Base-by-base conservation (phyloP, 202 grass and related monocot genomes). In the Bolboschoenoplectus hybrid region DNA sequence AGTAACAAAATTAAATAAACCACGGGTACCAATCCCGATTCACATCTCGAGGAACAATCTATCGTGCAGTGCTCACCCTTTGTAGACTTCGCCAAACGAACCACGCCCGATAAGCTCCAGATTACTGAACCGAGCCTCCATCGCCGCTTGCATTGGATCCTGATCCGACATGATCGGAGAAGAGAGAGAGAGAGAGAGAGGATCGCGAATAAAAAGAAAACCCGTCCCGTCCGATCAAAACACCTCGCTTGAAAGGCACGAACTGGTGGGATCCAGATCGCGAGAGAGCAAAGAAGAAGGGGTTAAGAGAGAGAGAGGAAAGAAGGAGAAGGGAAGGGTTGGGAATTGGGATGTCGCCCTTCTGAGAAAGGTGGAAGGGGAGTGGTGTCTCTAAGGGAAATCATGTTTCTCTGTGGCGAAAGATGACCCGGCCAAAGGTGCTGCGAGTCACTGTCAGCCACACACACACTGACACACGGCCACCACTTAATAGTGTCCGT, bases 71-170 rank as follows among this genome's bases (percentile, higher is more conserved):
- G 39, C 76, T 70, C 70, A 98, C 96, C 96, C 96, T 91, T 88
- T 98, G 82, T 91, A 98, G 84, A 95, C 96, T 17, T 98, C 93
- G 80, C 96, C 96, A 69, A 98, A 98, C 52, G 89, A 91, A 19
- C 96, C 96, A 13, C 93, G 86, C 26, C 96, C 96, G 84, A 98
- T 98, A 81, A 94, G 96, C 56, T 93, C 93, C 53, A 92, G 91
- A 85, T 82, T 83, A 87, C 85, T 94, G 86, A 95, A 95, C 52
- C 96, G 93, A 70, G 90, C 74, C 84, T 95, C 93, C 85, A 95
- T 91, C 82, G 93, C 90, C 6, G 91, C 84, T 34, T 86, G 88
- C 91, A 93, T 93, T 51, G 90, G 84, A 64, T 74, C 85, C 43
- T 85, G 87, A 84, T 94, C 91, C 74, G 89, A 88, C 95, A 98